Evolutionary conservation across 2,329 filamentous ascomycete genomes (phyloP), one percentile per base, ranked within the genome.

Genomic region (Pyricularia sp.): DNA sequence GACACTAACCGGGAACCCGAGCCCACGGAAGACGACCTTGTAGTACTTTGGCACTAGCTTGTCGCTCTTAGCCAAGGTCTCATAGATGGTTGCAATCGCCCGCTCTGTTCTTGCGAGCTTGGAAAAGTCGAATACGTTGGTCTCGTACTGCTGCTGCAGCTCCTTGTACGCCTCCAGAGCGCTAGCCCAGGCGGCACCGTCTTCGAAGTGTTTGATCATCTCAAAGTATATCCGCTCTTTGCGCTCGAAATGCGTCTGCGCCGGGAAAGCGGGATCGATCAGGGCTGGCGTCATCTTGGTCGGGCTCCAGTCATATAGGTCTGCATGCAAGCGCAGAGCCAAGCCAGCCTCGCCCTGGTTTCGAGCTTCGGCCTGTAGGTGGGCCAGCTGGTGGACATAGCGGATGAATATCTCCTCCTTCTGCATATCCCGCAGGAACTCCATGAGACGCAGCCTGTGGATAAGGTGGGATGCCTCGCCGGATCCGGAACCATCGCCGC

Each of bases 331-430:
- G 59, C 93, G 90, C 55, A 98, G 84, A 4, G 94, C 93, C 71
- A 98, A 84, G 14, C 93, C 95, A 17, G 94, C 94, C 79, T 97
- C 94, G 0, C 93, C 92, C 71, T 90, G 88, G 74, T 97, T 95
- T 69, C 90, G 85, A 4, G 91, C 86, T 59, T 90, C 86, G 10
- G 86, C 85, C 77, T 98, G 94, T 14, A 95, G 82, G 58, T 88
- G 82, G 2, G 93, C 92, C 25, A 98, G 85, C 78, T 97, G 93
- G 76, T 98, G 94, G 17, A 98, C 94, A 75, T 98, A 97, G 72
- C 93, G 90, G 72, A 97, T 91, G 78, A 97, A 98, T 69, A 97
- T 97, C 75, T 97, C 94, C 77, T 97, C 93, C 76, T 97, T 97
- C 73, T 96, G 92, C 90, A 97, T 97, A 76, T 97, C 93, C 72